These are phyloP conservation scores for Pilaira anomala DNA, from an alignment of 192 early-diverging fungal genomes.

Conservation along the genomic window DNA sequence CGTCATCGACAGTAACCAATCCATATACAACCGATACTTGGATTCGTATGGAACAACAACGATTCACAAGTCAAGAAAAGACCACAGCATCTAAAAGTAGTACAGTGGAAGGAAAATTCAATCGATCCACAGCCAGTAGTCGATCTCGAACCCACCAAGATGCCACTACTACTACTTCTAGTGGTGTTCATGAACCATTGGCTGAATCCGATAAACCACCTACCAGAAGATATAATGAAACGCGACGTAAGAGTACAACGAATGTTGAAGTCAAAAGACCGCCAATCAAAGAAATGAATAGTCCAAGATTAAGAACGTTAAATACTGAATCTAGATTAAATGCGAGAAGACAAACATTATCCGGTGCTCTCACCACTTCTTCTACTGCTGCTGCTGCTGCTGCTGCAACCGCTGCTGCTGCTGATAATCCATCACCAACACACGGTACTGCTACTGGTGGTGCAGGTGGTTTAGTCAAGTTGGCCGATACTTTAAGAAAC, in stretches of 20 bases:
- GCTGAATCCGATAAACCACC: slow-evolving; percentile 10
- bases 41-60: slow-evolving; percentile 16
- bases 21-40: slow-evolving; percentile 16
- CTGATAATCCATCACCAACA: neutral
- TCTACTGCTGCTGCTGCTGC: neutral
- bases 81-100: no score
- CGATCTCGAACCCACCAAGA: neutral
- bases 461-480: neutral
- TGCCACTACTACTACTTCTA: neutral
- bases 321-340: neutral
- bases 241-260: slow-evolving; percentile 14
- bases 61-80: neutral
- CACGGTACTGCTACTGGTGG: neutral
- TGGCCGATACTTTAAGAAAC: slow-evolving; percentile 19
- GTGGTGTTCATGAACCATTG: slow-evolving; percentile 19
- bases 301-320: slow-evolving; percentile 12
- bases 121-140: neutral
- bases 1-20: slow-evolving; percentile 21
- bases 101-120: neutral
- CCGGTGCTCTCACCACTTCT: slow-evolving; percentile 8
- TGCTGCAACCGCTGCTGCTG: neutral
- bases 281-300: neutral
- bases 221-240: neutral
- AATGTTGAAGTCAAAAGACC: neutral
- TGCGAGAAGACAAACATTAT: slow-evolving; percentile 7